These are phyloP conservation scores for Fusarium euwallaceae DNA, from an alignment of 2,329 filamentous ascomycete species.

Conservation along the genomic window DNA sequence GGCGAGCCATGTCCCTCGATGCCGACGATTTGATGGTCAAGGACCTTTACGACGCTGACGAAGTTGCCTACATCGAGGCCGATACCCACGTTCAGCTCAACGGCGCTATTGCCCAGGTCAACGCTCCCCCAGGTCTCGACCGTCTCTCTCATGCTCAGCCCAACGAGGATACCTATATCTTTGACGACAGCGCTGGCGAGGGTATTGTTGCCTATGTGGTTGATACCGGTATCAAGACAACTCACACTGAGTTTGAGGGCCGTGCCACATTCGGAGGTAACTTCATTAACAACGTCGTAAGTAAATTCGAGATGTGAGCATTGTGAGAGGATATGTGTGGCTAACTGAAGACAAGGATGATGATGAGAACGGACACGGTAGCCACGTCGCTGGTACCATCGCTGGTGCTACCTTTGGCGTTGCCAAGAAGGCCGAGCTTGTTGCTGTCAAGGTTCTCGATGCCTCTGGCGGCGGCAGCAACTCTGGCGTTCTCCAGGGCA, in stretches of 20 bases:
- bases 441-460: conserved; percentile 74
- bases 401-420: conserved; percentile 72
- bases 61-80: conserved; percentile 68
- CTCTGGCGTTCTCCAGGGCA: conserved; percentile 66
- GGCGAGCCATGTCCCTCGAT: conserved; percentile 67
- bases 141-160: conserved; percentile 63
- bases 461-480: conserved; percentile 54
- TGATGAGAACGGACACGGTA: conserved; percentile 74
- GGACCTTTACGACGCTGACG: conserved; percentile 61
- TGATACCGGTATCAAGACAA: conserved; percentile 72
- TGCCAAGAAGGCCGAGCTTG: conserved; percentile 59
- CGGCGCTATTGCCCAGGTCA: conserved; percentile 63
- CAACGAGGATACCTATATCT: conserved; percentile 55
- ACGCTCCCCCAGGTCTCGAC: conserved; percentile 66
- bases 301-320: conserved; percentile 38
- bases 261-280: conserved; percentile 67
- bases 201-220: conserved; percentile 74
- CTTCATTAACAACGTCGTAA: conserved; percentile 61
- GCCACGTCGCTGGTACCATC: conserved; percentile 73
- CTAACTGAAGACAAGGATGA: conserved; percentile 53
- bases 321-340: background rate
- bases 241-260: conserved; percentile 69
- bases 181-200: conserved; percentile 64
- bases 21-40: conserved; percentile 64
- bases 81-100: conserved; percentile 62